phyloP scores from a whole-genome alignment of 2,329 filamentous ascomycete genomes.

The Diplocarpon rosae region DNA sequence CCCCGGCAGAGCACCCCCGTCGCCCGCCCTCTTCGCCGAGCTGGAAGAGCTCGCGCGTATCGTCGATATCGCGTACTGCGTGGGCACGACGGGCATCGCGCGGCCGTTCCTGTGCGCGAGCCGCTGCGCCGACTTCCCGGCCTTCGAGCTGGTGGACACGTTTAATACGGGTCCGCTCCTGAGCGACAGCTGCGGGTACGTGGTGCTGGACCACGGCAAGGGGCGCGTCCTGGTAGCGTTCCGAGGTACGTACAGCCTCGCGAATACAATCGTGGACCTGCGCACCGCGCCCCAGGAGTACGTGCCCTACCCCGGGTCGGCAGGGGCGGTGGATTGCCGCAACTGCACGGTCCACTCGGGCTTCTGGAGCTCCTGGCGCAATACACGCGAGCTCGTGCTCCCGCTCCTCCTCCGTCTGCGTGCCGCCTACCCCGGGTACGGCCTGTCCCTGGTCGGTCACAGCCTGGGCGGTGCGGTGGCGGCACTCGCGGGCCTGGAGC shows the following conservation, averaged over 20 bases:
- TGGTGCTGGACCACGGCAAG: conserved; percentile 65
- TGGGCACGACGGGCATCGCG: conserved; percentile 70
- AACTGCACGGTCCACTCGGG: conserved; percentile 92
- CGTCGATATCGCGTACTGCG: conserved; percentile 91
- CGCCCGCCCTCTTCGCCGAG: conserved; percentile 58
- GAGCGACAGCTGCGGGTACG: conserved; percentile 86
- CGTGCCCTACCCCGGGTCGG: conserved; percentile 59
- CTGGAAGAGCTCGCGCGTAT: conserved; percentile 83
- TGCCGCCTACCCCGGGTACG: conserved; percentile 55
- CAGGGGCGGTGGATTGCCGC: conserved; percentile 40
- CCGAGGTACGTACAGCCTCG: conserved; percentile 85
- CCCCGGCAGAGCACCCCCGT: conserved; percentile 31
- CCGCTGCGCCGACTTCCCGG: conserved; percentile 73
- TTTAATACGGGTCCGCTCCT: conserved; percentile 86
- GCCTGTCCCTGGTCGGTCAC: conserved; percentile 74
- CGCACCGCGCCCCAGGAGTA: conserved; percentile 86
- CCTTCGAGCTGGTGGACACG: conserved; percentile 64
- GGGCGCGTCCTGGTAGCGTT: conserved; percentile 73
- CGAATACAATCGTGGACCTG: conserved; percentile 84
- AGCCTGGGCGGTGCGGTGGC: conserved; percentile 85
- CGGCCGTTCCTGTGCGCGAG: conserved; percentile 79
- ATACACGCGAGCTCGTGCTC: conserved; percentile 59
- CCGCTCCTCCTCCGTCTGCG: conserved; percentile 51
- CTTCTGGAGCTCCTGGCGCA: conserved; percentile 76
- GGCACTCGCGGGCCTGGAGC: conserved; percentile 73